phyloP scores from a whole-genome alignment of 1,284 basidiomycete genomes.

The Sanghuangporus baumii region DNA sequence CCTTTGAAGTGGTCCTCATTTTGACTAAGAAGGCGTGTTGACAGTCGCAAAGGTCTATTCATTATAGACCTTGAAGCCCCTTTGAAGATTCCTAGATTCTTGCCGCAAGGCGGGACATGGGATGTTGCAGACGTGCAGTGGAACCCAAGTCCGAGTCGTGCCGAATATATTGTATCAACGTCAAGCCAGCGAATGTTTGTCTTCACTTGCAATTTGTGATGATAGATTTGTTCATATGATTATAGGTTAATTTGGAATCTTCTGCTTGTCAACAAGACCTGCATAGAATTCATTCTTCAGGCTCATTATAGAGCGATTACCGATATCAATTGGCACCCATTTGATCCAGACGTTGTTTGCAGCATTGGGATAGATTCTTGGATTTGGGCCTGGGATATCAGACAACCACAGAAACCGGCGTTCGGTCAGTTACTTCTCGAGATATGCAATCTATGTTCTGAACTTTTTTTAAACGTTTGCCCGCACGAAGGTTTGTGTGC shows the following conservation, averaged over 20 bases:
- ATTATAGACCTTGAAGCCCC: constrained; percentile 92
- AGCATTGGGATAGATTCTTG: constrained; percentile 79
- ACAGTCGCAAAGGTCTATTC: constrained; percentile 86
- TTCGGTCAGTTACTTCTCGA: constrained; percentile 41
- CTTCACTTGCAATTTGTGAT: not conserved
- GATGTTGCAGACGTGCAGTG: constrained; percentile 96
- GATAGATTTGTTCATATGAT: not conserved
- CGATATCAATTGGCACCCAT: constrained; percentile 93
- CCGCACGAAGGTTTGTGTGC: constrained; percentile 52
- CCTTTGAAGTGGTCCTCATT: not conserved
- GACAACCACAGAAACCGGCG: constrained; percentile 56
- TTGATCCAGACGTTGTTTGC: constrained; percentile 70
- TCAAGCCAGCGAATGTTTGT: constrained; percentile 86
- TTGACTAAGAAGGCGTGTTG: not conserved
- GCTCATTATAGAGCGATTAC: constrained; percentile 91
- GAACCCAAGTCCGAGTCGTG: constrained; percentile 85
- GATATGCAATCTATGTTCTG: not conserved
- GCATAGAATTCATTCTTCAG: constrained; percentile 75
- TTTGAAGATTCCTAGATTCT: constrained; percentile 82
- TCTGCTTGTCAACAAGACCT: constrained; percentile 59
- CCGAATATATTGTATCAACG: constrained; percentile 92
- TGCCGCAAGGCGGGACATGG: constrained; percentile 89
- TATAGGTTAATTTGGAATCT: constrained; percentile 90
- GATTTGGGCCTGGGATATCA: constrained; percentile 87
- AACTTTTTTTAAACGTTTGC: not conserved